Conservation (phyloP, 805 yeast genomes). For the Saccharomyces jurei region DNA sequence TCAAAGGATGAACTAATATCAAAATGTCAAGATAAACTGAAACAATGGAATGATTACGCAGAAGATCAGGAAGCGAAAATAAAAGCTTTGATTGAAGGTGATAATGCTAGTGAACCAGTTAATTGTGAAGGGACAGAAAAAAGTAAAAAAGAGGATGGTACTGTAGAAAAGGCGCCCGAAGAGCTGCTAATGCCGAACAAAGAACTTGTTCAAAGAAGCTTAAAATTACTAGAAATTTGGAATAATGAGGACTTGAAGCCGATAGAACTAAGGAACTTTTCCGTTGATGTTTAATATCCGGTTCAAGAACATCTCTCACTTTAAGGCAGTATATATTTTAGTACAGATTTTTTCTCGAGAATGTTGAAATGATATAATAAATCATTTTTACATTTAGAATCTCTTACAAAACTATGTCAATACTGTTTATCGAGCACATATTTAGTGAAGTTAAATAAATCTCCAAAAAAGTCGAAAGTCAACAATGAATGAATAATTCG, state of each 20-base stretch:
- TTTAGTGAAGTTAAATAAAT: not conserved
- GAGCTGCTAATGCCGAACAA: constrained; percentile 19
- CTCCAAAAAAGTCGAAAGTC: not conserved
- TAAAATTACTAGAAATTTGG: constrained; percentile 14
- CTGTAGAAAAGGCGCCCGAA: constrained; percentile 3
- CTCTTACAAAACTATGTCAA: not conserved
- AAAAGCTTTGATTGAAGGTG: constrained; percentile 18
- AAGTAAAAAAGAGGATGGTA: constrained; percentile 5
- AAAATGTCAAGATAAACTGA: constrained; percentile 15
- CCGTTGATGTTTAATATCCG: not conserved
- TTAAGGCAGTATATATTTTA: not conserved
- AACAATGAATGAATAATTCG: not conserved
- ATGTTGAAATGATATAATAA: not conserved
- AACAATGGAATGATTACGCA: constrained; percentile 22
- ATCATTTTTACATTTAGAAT: not conserved
- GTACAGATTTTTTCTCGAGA: not conserved
- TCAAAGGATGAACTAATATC: constrained; percentile 15
- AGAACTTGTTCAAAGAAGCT: constrained; percentile 18
- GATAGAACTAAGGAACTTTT: constrained; percentile 10
- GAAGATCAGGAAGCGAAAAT: constrained; percentile 19
- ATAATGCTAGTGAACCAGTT: constrained; percentile 2
- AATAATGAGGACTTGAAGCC: constrained; percentile 3
- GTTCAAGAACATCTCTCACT: not conserved
- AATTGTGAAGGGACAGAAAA: constrained; percentile 6
- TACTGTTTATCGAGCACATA: not conserved